These are phyloP conservation scores for Pseudopyricularia javanii DNA, from an alignment of 2,329 filamentous ascomycete species.

Conservation along the genomic window DNA sequence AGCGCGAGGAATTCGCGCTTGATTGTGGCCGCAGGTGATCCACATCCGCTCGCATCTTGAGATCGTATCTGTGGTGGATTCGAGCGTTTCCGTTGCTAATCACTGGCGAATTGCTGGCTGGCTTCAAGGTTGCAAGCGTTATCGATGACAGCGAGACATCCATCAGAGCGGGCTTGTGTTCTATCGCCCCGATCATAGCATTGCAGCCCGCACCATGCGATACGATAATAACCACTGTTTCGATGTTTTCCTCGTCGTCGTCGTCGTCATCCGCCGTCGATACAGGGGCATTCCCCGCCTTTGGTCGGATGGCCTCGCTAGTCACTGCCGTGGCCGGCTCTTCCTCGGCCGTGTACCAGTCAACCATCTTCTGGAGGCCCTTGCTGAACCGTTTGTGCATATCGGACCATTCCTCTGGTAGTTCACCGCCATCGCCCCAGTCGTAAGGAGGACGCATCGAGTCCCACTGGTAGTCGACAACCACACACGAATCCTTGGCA, in stretches of 20 bases:
- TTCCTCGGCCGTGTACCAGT: constrained; percentile 62
- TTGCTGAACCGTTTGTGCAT: constrained; percentile 87
- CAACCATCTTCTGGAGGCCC: constrained; percentile 65
- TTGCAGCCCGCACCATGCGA: constrained; percentile 96
- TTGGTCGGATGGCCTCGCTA: constrained; percentile 1
- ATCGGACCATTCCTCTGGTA: constrained; percentile 86
- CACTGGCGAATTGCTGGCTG: constrained; percentile 10
- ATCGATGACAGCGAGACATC: constrained; percentile 85
- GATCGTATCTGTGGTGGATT: constrained; percentile 55
- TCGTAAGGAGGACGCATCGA: constrained; percentile 66
- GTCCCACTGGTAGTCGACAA: constrained; percentile 94
- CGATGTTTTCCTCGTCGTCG: constrained; percentile 45
- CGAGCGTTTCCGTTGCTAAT: constrained; percentile 21
- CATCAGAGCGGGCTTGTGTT: constrained; percentile 79
- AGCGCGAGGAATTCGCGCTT: neutral
- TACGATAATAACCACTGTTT: constrained; percentile 74
- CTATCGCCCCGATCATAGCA: constrained; percentile 82
- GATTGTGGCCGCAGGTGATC: constrained; percentile 50
- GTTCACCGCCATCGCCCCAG: constrained; percentile 80
- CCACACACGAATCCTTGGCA: constrained; percentile 72
- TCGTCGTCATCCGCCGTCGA: constrained; percentile 9
- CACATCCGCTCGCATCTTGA: constrained; percentile 61
- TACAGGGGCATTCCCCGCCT: neutral
- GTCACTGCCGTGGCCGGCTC: constrained; percentile 37
- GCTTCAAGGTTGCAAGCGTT: constrained; percentile 55